These are phyloP conservation scores for Scolecobasidium constrictum DNA, from an alignment of 2,329 filamentous ascomycete genomes.

Conservation along the genomic window DNA sequence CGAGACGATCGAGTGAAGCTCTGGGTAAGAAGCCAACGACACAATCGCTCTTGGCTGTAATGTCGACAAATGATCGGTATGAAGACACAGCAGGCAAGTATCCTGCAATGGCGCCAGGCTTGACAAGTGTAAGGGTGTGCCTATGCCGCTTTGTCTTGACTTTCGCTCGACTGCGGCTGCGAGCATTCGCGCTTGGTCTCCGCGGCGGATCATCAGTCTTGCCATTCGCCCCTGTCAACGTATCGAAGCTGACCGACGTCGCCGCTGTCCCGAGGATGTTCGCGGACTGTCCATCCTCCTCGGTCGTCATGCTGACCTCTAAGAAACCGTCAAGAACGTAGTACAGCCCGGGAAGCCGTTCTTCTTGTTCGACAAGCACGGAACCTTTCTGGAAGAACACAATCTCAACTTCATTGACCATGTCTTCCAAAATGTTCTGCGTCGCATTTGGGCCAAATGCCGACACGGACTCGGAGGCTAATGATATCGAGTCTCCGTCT, in stretches of 20 bases:
- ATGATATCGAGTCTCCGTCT: slow-evolving; percentile 75
- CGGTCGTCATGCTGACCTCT: slow-evolving; percentile 76
- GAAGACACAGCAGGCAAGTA: slow-evolving; percentile 93
- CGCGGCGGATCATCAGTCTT: neutral
- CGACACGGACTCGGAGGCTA: slow-evolving; percentile 45
- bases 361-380: slow-evolving; percentile 89
- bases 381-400: slow-evolving; percentile 95
- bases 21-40: slow-evolving; percentile 92
- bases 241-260: slow-evolving; percentile 18
- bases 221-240: neutral
- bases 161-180: slow-evolving; percentile 3
- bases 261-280: slow-evolving; percentile 32
- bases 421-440: slow-evolving; percentile 62
- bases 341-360: slow-evolving; percentile 91
- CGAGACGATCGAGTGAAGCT: slow-evolving; percentile 76
- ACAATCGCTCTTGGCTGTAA: slow-evolving; percentile 94
- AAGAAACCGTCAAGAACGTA: slow-evolving; percentile 97
- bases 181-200: slow-evolving; percentile 11
- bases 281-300: slow-evolving; percentile 42
- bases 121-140: slow-evolving; percentile 77
- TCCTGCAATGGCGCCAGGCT: slow-evolving; percentile 85
- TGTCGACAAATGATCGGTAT: slow-evolving; percentile 91
- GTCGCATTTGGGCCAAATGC: slow-evolving; percentile 45
- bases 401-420: slow-evolving; percentile 89
- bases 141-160: slow-evolving; percentile 40